A percentile compares a stretch with the other conserved stretches of the same genome.
Evolutionary conservation across 2,329 filamentous ascomycete genomes (phyloP).

Genomic region (Penicillium sp.): DNA sequence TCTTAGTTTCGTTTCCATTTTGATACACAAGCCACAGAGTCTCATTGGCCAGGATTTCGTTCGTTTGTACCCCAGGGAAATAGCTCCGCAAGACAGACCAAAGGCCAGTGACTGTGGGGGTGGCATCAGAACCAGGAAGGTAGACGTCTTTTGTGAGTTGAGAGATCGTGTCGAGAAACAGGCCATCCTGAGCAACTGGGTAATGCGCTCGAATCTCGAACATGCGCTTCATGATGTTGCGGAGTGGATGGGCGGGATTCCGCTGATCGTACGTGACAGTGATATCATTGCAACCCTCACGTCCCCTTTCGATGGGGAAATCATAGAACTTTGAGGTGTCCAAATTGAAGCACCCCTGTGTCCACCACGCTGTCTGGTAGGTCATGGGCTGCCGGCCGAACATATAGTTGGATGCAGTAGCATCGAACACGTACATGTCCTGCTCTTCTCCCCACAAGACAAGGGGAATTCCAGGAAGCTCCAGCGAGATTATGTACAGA

Average conservation of each 20-base stretch:
- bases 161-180: constrained; percentile 52
- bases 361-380: constrained; percentile 59
- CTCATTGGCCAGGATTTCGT: constrained; percentile 41
- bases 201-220: constrained; percentile 58
- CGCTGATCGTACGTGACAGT: constrained; percentile 59
- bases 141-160: constrained; percentile 52
- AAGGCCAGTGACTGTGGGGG: constrained; percentile 56
- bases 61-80: constrained; percentile 51
- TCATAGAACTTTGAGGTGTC: constrained; percentile 56
- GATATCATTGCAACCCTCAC: constrained; percentile 56
- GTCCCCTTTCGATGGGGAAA: constrained; percentile 55
- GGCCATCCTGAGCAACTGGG: constrained; percentile 60
- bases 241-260: constrained; percentile 59
- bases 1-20: constrained; percentile 47
- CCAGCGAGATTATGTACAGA: constrained; percentile 56
- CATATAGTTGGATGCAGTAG: constrained; percentile 62
- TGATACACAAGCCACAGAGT: constrained; percentile 46
- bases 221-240: constrained; percentile 61
- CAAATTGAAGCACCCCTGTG: constrained; percentile 61
- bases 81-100: constrained; percentile 59
- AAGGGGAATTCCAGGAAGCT: constrained; percentile 60
- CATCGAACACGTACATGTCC: constrained; percentile 61
- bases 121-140: constrained; percentile 52
- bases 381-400: constrained; percentile 63
- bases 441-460: constrained; percentile 65